phyloP scores from a whole-genome alignment of 768 basidiomycete genomes.

The Mycena polygramma region DNA sequence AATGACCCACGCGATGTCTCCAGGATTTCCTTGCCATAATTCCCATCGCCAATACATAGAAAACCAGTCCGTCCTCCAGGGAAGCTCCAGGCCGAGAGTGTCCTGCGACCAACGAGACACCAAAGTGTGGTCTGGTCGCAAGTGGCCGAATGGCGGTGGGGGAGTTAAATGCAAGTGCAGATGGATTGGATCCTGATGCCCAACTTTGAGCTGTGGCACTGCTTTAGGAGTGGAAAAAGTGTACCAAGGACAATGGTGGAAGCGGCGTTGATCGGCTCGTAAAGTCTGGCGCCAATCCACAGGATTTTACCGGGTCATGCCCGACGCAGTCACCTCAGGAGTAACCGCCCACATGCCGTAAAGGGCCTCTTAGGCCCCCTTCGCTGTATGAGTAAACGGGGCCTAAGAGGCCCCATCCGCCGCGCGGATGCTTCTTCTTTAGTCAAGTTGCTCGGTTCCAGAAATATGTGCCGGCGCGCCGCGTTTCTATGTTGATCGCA shows the following conservation, averaged over 20 bases:
- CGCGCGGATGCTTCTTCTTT: too few species aligned
- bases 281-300: not conserved
- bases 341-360: too few species aligned
- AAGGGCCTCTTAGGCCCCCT: too few species aligned
- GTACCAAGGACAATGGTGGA: not conserved
- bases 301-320: not conserved
- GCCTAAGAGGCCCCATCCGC: too few species aligned
- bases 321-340: constrained; percentile 18
- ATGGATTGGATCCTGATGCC: too few species aligned
- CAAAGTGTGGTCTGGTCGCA: not conserved
- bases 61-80: not conserved
- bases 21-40: constrained; percentile 9
- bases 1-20: constrained; percentile 17
- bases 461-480: too few species aligned
- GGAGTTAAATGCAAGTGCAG: not conserved
- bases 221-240: too few species aligned
- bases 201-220: too few species aligned
- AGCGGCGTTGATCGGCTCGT: not conserved
- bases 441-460: too few species aligned
- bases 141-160: too few species aligned
- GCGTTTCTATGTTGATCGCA: too few species aligned
- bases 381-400: too few species aligned
- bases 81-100: not conserved
- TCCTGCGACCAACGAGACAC: constrained; percentile 15
- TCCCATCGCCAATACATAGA: not conserved